Evolutionary conservation across 2,329 filamentous ascomycete species (phyloP), one percentile per base, ranked within the genome.

Genomic region (Fusarium sp.): DNA sequence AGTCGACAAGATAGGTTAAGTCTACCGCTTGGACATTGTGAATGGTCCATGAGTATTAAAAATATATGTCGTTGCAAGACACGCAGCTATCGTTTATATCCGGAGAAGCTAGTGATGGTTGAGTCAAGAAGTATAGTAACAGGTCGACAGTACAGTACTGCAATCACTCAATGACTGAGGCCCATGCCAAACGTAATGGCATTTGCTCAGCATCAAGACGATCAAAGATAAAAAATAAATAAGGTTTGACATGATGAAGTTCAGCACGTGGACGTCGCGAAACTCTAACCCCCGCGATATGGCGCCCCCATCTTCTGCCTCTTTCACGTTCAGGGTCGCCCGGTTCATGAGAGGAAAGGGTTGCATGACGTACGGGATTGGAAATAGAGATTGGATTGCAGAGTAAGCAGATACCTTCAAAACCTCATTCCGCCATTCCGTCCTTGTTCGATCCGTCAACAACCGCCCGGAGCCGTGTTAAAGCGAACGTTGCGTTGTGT

Each of bases 401-500:
- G 19, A 41, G 53, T 33, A 48, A 57, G 48, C 33, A 52, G 37
- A 49, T 39, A 51, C 44, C 24, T 37, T 17, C 15, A 26, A 35
- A 41, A 41, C 32, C 43, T 14, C 17, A 24, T 64, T 59, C 60
- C 52, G 52, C 59, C n/a, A 6, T 46, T 35, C 52, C 35, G 37
- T 46, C 58, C 54, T 65, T 60, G 51, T 47, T 49, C 51, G 13
- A 26, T 37, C 71, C 69, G 67, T 56, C 41, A 56, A 14, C 64
- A 76, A 52, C 74, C 74, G 74, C 50, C 7, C 37, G 26, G 54
- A 74, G 64, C 75, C 75, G 74, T 63, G n/a, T 56, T 43, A 35
- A 71, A 66, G 52, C 66, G 59, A 49, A 32, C 33, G 59, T 53
- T 35, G 20, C 32, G 20, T 26, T 39, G 19, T 15, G n/a, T 43